Conservation (phyloP, 169 alveolate genomes). For the Amoebophrya sp. region DNA sequence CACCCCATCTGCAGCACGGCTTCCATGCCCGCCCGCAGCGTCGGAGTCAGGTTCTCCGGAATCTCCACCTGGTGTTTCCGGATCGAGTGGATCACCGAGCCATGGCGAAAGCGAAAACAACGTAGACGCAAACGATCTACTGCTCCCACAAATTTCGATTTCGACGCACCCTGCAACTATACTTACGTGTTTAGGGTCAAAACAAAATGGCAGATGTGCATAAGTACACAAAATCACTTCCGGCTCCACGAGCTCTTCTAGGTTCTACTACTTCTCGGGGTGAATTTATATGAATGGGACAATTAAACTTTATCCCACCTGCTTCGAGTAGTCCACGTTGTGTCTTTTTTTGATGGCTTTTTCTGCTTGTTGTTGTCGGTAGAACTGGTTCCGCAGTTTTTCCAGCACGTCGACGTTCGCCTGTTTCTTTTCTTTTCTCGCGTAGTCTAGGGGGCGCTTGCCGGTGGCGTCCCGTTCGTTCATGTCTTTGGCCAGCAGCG, state of each 20-base stretch:
- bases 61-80: neutral
- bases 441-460: conserved; percentile 4
- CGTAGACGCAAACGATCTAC: no score
- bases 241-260: no score
- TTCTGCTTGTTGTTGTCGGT: neutral
- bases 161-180: no score
- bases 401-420: neutral
- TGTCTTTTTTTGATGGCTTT: neutral
- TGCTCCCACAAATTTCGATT: no score
- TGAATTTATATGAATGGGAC: no score
- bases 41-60: neutral
- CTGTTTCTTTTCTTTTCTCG: neutral
- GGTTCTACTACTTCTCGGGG: no score
- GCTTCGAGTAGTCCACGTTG: neutral
- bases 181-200: no score
- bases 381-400: neutral
- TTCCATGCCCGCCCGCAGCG: neutral
- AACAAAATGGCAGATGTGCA: no score
- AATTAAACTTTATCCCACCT: neutral
- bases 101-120: no score
- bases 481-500: neutral
- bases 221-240: no score
- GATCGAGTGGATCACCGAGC: no score
- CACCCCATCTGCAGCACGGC: neutral
- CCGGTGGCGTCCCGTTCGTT: neutral